phyloP scores from a whole-genome alignment of 2,329 filamentous ascomycete species.

The Teratosphaeria viscida region DNA sequence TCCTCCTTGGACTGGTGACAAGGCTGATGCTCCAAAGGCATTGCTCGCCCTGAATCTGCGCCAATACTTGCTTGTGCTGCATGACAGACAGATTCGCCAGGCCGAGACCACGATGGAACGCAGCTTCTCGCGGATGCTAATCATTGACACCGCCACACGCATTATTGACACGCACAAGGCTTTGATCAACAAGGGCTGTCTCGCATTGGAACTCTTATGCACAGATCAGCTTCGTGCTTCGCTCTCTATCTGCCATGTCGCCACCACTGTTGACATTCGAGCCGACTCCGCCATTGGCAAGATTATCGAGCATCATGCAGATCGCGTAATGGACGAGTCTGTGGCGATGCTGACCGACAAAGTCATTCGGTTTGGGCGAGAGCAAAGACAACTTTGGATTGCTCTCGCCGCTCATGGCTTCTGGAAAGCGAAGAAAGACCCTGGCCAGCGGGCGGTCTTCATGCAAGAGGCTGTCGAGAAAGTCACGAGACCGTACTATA shows the following conservation, averaged over 20 bases:
- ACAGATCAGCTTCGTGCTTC: slow-evolving; percentile 21
- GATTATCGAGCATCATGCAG: slow-evolving; percentile 15
- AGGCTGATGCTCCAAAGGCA: slow-evolving; percentile 6
- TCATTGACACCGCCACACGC: slow-evolving; percentile 17
- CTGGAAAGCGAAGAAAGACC: slow-evolving; percentile 17
- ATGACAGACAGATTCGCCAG: slow-evolving; percentile 20
- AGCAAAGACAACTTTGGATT: slow-evolving; percentile 23
- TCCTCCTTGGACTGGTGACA: slow-evolving; percentile 13
- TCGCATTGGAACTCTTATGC: slow-evolving; percentile 18
- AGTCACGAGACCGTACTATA: slow-evolving; percentile 20
- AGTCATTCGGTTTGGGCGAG: slow-evolving; percentile 19
- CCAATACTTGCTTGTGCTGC: slow-evolving; percentile 22
- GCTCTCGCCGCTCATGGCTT: slow-evolving; percentile 18
- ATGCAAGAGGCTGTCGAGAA: slow-evolving; percentile 24
- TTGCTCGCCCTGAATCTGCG: slow-evolving; percentile 21
- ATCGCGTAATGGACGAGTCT: slow-evolving; percentile 13
- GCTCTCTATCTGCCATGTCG: slow-evolving; percentile 18
- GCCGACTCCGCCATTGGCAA: slow-evolving; percentile 13
- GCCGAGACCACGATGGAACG: slow-evolving; percentile 15
- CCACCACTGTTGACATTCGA: slow-evolving; percentile 10
- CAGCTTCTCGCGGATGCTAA: slow-evolving; percentile 20
- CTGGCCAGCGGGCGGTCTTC: slow-evolving; percentile 11
- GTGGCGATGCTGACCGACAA: slow-evolving; percentile 21
- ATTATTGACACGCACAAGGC: slow-evolving; percentile 18
- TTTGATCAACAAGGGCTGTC: slow-evolving; percentile 14